Evolutionary conservation across 495 filamentous ascomycete species (phyloP), one percentile per base, ranked within the genome.

Genomic region (Saxophila tyrrhenica): DNA sequence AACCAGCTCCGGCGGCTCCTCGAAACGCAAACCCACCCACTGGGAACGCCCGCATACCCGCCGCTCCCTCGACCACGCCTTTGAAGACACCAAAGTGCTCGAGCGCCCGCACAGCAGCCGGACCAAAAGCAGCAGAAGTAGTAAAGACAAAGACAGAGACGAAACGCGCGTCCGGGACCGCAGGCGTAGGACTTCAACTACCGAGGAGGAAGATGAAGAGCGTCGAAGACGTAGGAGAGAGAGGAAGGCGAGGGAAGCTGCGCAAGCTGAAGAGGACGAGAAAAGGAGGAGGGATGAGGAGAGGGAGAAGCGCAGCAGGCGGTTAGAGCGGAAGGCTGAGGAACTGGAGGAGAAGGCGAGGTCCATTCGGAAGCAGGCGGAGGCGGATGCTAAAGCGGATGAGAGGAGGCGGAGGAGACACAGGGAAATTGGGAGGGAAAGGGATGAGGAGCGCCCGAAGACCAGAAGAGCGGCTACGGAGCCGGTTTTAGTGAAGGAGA

Each of bases 121-220:
- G 9, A 39, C 25, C 25, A 16, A 25, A 50, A 17, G 45, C 17
- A 45, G 22, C 22, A 17, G n/a, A 13, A 13, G 48, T 45, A 3
- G 25, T 7, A 22, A 25, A 8, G 16, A 22, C 21, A n/a, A 22
- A 48, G n/a, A n/a, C n/a, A n/a, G 2, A n/a, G 17, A 39, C 8
- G 47, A 25, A 10, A 10, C 17, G 16, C 49, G 17, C 49, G 15
- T 21, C 23, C 51, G 46, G n/a, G 29, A 53, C n/a, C 47, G 21
- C 7, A 29, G 23, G 2, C 25, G 42, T 35, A 29, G 52, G 1
- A 24, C 44, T 17, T 39, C 25, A 24, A 25, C 52, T n/a, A 32
- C 56, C 21, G 50, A 51, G 29, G 52, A 59, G 19, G 56, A n/a
- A n/a, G n/a, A 58, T 9, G 49, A 41, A 23, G 56, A 58, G 20